Conservation (phyloP, 495 filamentous ascomycete genomes). For the Lasiosphaeria ovina region DNA sequence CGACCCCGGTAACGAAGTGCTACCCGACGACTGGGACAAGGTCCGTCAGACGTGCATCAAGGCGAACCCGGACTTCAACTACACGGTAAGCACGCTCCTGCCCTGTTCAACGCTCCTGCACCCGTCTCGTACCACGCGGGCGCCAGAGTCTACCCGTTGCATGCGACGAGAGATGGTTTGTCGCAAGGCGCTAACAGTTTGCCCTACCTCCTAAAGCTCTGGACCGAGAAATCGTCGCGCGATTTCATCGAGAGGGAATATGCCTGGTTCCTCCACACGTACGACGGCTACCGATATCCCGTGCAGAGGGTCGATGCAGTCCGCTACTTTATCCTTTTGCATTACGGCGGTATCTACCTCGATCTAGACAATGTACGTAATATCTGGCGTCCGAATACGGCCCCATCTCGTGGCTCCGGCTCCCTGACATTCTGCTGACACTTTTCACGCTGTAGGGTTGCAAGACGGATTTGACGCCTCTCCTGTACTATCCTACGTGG, state of each 20-base stretch:
- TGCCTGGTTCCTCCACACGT: slow-evolving; percentile 83
- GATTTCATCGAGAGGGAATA: slow-evolving; percentile 76
- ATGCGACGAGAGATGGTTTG: too few relatives aligned
- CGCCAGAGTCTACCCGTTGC: too few relatives aligned
- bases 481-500: slow-evolving; percentile 80
- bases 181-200: not conserved
- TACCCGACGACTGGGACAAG: slow-evolving; percentile 70
- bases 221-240: slow-evolving; percentile 75
- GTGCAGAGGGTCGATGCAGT: slow-evolving; percentile 88
- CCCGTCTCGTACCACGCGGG: too few relatives aligned
- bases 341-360: slow-evolving; percentile 85
- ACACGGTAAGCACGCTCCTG: slow-evolving; percentile 57
- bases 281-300: slow-evolving; percentile 73
- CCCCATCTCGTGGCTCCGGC: not conserved
- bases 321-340: slow-evolving; percentile 80
- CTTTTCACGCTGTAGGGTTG: slow-evolving; percentile 57
- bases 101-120: not conserved
- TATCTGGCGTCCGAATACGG: not conserved
- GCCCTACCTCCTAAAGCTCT: slow-evolving; percentile 54
- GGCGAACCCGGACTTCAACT: slow-evolving; percentile 75
- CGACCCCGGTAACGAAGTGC: slow-evolving; percentile 47
- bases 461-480: slow-evolving; percentile 74
- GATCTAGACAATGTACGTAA: slow-evolving; percentile 78
- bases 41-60: slow-evolving; percentile 75
- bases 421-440: not conserved